phyloP scores from a whole-genome alignment of 306 rosid genomes.

The Casuarina equisetifolia region DNA sequence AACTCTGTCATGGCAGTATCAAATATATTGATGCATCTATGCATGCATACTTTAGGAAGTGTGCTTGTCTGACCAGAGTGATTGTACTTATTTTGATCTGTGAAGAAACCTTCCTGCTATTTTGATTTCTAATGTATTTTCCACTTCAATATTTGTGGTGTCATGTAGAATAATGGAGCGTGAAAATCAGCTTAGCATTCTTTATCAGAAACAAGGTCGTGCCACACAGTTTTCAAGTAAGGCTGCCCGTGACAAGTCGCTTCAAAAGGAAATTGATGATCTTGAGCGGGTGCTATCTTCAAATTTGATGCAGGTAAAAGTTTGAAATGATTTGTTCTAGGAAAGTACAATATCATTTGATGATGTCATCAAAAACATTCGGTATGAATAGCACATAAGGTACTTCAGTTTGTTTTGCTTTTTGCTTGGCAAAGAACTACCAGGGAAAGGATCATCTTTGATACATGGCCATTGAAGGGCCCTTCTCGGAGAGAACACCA shows the following conservation, averaged over 20 bases:
- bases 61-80: background rate
- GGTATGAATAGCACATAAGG: conserved; percentile 5
- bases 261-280: conserved; percentile 86
- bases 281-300: conserved; percentile 78
- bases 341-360: background rate
- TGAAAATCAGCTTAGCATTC: conserved; percentile 95
- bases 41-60: conserved; percentile 5
- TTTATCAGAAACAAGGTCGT: conserved; percentile 97
- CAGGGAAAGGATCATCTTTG: background rate
- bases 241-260: conserved; percentile 99
- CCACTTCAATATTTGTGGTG: conserved; percentile 23
- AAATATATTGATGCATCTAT: background rate
- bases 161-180: conserved; percentile 82
- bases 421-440: background rate
- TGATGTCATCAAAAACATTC: background rate
- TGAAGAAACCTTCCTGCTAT: conserved; percentile 11
- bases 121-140: conserved; percentile 7
- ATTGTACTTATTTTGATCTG: conserved; percentile 10
- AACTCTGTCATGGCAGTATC: conserved; percentile 10
- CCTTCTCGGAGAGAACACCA: background rate
- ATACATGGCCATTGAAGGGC: background rate
- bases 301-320: conserved; percentile 70
- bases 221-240: conserved; percentile 95
- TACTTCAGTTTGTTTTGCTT: background rate
- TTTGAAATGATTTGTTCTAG: background rate